Conservation (phyloP, 192 early-diverging fungal genomes). For the Lunasporangiospora selenospora region DNA sequence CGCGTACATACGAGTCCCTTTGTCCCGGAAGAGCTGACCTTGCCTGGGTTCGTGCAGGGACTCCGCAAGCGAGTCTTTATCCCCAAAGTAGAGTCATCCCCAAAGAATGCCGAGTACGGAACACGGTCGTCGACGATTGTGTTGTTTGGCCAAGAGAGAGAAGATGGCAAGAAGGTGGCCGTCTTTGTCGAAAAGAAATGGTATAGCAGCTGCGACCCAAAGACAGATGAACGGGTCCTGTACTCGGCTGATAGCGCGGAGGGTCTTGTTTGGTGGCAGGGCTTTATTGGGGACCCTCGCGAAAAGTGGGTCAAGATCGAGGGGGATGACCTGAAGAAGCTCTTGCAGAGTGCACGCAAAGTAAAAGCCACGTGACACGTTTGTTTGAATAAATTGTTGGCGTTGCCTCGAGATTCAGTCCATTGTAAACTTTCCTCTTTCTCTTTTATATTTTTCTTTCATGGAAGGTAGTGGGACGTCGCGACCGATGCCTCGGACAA, state of each 20-base stretch:
- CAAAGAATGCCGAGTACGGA: conserved; percentile 2
- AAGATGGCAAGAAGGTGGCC: neutral
- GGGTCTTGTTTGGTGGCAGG: conserved; percentile 42
- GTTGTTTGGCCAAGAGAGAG: conserved; percentile 21
- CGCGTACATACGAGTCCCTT: conserved; percentile 12
- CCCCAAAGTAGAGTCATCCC: conserved; percentile 2
- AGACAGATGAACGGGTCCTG: neutral
- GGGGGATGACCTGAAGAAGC: conserved; percentile 18
- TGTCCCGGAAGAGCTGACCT: neutral
- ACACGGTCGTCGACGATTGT: conserved; percentile 31
- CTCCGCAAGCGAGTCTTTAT: conserved; percentile 33
- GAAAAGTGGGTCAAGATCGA: conserved; percentile 13
- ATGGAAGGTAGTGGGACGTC: too few relatives aligned
- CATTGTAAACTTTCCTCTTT: too few relatives aligned
- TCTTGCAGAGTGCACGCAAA: conserved; percentile 16
- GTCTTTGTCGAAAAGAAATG: conserved; percentile 41
- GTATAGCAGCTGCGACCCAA: conserved; percentile 15
- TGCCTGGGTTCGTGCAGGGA: neutral
- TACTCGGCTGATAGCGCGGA: conserved; percentile 10
- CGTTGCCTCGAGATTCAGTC: too few relatives aligned
- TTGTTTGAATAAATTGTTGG: too few relatives aligned
- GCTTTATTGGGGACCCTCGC: conserved; percentile 18
- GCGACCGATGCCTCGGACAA: conserved; percentile 1
- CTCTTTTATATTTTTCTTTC: too few relatives aligned
- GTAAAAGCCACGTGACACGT: too few relatives aligned